Conservation (phyloP, 257 asterid species). For the Ehretia macrophylla region DNA sequence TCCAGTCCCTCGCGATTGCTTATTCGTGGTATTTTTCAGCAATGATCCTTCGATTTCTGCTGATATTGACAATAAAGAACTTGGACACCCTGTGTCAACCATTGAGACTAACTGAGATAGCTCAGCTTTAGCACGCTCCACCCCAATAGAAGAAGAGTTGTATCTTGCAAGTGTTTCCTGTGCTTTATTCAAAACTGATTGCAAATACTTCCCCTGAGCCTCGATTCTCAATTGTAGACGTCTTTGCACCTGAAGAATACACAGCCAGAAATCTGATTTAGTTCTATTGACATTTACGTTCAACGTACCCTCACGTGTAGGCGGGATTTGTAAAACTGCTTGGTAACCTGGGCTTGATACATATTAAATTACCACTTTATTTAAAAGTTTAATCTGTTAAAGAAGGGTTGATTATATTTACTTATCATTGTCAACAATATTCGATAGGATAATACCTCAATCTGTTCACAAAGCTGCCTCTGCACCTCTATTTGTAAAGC, state of each 20-base stretch:
- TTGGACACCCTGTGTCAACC: conserved; percentile 64
- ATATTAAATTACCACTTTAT: no score
- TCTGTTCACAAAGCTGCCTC: conserved; percentile 78
- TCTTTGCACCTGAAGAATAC: conserved; percentile 59
- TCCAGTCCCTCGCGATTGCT: conserved; percentile 21
- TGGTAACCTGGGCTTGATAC: no score
- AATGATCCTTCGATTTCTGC: conserved; percentile 51
- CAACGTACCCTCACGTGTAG: no score
- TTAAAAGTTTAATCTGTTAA: no score
- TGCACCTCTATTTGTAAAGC: conserved; percentile 91
- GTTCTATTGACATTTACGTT: no score
- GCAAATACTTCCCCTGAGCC: conserved; percentile 90
- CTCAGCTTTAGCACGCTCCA: conserved; percentile 62
- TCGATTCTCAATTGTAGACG: conserved; percentile 83
- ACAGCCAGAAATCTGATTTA: neutral
- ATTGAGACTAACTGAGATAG: conserved; percentile 68
- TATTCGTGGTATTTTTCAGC: conserved; percentile 28
- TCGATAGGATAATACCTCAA: conserved; percentile 46
- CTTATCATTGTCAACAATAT: no score
- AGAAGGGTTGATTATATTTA: no score
- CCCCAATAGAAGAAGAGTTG: conserved; percentile 48
- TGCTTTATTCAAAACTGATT: conserved; percentile 77
- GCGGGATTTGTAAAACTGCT: no score
- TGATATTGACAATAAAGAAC: conserved; percentile 52
- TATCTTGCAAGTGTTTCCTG: conserved; percentile 74